Percentiles rank a stretch among this genome's conserved stretches.
phyloP scores from a whole-genome alignment of 2,329 filamentous ascomycete genomes.

The Endoconidiophora laricicola region DNA sequence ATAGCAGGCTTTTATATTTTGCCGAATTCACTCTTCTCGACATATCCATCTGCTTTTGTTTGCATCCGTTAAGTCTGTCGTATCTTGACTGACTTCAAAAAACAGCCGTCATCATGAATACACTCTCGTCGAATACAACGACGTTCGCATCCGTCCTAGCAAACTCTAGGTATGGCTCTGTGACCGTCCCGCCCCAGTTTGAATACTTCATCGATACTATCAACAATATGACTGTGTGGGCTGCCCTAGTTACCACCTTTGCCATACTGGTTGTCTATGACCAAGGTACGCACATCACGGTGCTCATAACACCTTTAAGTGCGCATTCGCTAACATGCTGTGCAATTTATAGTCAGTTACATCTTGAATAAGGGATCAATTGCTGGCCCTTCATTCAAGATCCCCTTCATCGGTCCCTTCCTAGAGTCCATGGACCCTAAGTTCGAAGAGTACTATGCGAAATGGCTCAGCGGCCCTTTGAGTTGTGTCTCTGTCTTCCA shows the following conservation, averaged over 20 bases:
- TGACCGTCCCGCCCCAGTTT: slow-evolving; percentile 37
- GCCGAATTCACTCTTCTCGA: neutral
- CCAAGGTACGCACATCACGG: slow-evolving; percentile 49
- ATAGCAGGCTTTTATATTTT: neutral
- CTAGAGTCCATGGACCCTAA: slow-evolving; percentile 81
- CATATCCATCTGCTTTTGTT: neutral
- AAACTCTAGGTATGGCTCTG: slow-evolving; percentile 35
- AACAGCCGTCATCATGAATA: neutral
- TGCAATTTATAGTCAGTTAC: slow-evolving; percentile 47
- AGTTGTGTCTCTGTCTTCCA: slow-evolving; percentile 98
- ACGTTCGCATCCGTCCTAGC: slow-evolving; percentile 55
- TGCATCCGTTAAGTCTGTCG: neutral
- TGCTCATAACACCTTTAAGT: neutral
- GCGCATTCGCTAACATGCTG: neutral
- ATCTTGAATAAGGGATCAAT: slow-evolving; percentile 60
- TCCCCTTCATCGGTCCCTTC: slow-evolving; percentile 89
- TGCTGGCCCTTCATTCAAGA: slow-evolving; percentile 56
- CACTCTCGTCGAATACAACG: slow-evolving; percentile 34
- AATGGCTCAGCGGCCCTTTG: slow-evolving; percentile 80
- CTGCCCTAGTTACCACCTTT: slow-evolving; percentile 45
- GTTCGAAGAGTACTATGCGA: slow-evolving; percentile 77
- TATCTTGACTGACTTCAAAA: neutral
- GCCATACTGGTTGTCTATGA: slow-evolving; percentile 66
- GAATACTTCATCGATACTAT: slow-evolving; percentile 37
- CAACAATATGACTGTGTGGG: slow-evolving; percentile 27